Conservation (phyloP, 2,329 filamentous ascomycete genomes). For the Hypoxylon sp. region DNA sequence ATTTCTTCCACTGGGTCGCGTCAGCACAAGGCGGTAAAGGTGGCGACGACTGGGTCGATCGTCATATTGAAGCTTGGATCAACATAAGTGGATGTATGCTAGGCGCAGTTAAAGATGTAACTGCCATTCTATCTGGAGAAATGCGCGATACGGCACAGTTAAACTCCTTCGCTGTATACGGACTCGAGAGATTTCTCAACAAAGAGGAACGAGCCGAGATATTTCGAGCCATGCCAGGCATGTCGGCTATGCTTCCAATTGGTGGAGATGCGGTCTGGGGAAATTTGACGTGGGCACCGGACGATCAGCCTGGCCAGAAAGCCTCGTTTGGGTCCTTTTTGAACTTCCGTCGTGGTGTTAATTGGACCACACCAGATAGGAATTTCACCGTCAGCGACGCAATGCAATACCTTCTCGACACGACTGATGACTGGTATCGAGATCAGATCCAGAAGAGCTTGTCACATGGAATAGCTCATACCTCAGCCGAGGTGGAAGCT, state of each 20-base stretch:
- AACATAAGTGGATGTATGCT: conserved; percentile 99
- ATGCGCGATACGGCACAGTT: conserved; percentile 99
- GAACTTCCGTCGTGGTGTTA: conserved; percentile 81
- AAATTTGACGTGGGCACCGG: conserved; percentile 86
- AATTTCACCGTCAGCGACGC: conserved; percentile 89
- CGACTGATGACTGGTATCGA: conserved; percentile 88
- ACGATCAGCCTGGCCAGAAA: conserved; percentile 82
- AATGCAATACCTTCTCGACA: conserved; percentile 81
- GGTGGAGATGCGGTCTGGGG: conserved; percentile 97
- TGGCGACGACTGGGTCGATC: conserved; percentile 90
- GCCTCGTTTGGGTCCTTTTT: conserved; percentile 85
- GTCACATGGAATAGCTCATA: conserved; percentile 90
- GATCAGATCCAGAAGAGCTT: conserved; percentile 81
- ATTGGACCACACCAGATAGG: conserved; percentile 72
- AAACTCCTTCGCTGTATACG: conserved; percentile 96
- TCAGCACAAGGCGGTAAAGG: conserved; percentile 82
- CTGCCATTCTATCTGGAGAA: conserved; percentile 92
- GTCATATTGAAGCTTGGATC: conserved; percentile 93
- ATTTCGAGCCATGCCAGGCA: conserved; percentile 96
- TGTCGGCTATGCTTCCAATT: conserved; percentile 96
- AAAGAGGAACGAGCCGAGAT: conserved; percentile 92
- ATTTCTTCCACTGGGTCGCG: conserved; percentile 87
- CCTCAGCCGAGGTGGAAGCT: conserved; percentile 81
- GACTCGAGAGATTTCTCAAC: conserved; percentile 93
- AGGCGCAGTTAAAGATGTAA: conserved; percentile 90